Base-by-base conservation (phyloP, 139 green algal species). In the Picochlorum costavermella region DNA sequence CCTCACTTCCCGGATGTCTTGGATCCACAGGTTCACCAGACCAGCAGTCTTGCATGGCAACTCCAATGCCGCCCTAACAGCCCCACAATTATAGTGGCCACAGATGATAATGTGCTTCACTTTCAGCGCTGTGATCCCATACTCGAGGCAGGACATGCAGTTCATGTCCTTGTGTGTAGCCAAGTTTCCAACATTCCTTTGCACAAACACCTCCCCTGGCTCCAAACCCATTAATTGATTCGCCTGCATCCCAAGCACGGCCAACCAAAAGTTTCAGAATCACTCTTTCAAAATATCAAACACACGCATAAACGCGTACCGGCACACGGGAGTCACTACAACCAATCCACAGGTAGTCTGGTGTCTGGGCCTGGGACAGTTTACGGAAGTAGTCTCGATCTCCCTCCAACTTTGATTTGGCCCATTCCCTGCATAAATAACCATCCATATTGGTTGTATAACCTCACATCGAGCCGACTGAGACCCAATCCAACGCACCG, bases 141-240 rank as follows among this genome's bases (percentile, higher is more conserved):
- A 92, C 69, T 92, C 86, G 25, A 91, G 60, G 69, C 74, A 84
- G 23, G 68, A 51, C 67, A 73, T 73, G 58, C 23, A 50, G 63
- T 95, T 95, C 68, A 90, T 71, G 77, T 95, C 87, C 25, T 84
- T 84, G 72, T 88, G 86, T 26, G 63, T 84, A 23, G 81, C 85
- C 64, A 88, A 72, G 75, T 93, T 93, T 65, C 87, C 87, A 16
- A 94, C 84, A 60, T 94, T 94, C 69, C 87, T 78, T 69, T 94
- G 80, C 43, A 89, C 82, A 64, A 94, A 94, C 23, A 94, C 70
- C 64, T 87, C 81, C 5, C 87, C 87, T n/a, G 86, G 82, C 2
- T 57, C 70, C 64, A 91, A 68, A 40, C 76, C 83, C 17, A 90
- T 58, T 28, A 90, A 80, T n/a, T 81, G 36, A 55, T 89, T 89